These are phyloP conservation scores for Colletotrichum sp. DNA, from an alignment of 2,329 filamentous ascomycete genomes.

Conservation along the genomic window DNA sequence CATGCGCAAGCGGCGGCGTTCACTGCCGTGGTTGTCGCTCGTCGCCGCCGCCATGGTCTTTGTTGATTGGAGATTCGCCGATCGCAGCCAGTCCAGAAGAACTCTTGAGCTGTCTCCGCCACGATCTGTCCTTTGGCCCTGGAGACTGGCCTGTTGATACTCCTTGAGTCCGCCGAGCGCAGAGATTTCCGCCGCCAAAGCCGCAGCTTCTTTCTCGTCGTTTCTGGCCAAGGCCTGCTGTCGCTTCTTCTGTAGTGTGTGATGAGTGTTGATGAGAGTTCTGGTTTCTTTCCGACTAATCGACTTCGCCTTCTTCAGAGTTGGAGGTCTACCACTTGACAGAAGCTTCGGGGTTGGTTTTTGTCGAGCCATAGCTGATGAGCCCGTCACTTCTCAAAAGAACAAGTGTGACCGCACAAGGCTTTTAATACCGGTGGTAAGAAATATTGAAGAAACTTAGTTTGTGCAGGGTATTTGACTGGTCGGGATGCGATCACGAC, in stretches of 20 bases:
- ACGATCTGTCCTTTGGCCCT: slow-evolving; percentile 69
- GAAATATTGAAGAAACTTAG: neutral
- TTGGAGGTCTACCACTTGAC: slow-evolving; percentile 62
- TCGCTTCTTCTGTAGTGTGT: slow-evolving; percentile 68
- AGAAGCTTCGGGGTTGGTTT: slow-evolving; percentile 28
- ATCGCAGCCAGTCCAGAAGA: slow-evolving; percentile 66
- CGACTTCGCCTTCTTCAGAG: slow-evolving; percentile 54
- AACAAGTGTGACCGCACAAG: neutral
- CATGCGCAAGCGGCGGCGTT: slow-evolving; percentile 58
- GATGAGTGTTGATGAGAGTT: slow-evolving; percentile 68
- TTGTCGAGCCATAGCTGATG: slow-evolving; percentile 10
- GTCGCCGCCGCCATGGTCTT: neutral
- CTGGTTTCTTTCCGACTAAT: slow-evolving; percentile 71
- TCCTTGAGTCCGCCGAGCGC: slow-evolving; percentile 64
- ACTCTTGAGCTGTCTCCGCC: slow-evolving; percentile 72
- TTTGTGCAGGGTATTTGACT: neutral
- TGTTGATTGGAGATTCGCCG: slow-evolving; percentile 31
- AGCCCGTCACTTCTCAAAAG: too few relatives aligned
- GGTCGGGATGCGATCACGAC: neutral
- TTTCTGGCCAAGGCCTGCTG: slow-evolving; percentile 56
- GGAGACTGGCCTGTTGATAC: slow-evolving; percentile 73
- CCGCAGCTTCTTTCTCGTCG: slow-evolving; percentile 56
- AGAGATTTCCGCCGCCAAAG: slow-evolving; percentile 58
- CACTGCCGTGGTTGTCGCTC: neutral
- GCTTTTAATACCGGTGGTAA: neutral